phyloP scores from a whole-genome alignment of 179 eudicot species.

The Corrigiola litoralis region DNA sequence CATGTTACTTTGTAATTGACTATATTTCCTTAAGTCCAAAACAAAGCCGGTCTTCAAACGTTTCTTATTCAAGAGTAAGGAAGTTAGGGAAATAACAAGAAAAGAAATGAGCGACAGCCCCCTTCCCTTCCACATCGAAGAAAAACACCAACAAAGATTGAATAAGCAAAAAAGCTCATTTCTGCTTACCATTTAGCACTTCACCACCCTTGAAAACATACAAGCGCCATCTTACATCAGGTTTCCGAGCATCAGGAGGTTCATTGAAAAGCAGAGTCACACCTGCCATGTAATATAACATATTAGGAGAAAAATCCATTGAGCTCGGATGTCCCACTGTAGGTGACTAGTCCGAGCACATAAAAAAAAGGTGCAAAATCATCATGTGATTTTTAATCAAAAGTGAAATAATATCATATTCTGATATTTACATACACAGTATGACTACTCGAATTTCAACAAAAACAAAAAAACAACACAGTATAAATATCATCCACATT shows the following conservation, averaged over 20 bases:
- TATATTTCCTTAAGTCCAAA: too few relatives aligned
- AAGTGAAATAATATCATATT: too few relatives aligned
- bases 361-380: neutral
- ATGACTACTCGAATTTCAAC: too few relatives aligned
- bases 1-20: too few relatives aligned
- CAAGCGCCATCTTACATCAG: conserved; percentile 85
- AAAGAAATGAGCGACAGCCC: neutral
- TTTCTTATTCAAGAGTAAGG: neutral
- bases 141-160: neutral
- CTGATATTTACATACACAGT: too few relatives aligned
- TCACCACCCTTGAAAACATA: conserved; percentile 97
- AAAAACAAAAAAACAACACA: too few relatives aligned
- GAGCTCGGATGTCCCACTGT: neutral
- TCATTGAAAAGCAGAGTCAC: conserved; percentile 82
- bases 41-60: too few relatives aligned
- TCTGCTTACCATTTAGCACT: conserved; percentile 65
- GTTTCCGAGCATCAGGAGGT: conserved; percentile 92
- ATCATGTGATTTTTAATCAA: too few relatives aligned
- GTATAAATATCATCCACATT: too few relatives aligned
- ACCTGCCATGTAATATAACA: conserved; percentile 43
- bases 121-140: too few relatives aligned
- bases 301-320: conserved; percentile 5
- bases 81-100: neutral
- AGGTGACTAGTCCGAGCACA: neutral
- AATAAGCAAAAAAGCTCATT: neutral